Evolutionary conservation across 805 yeast genomes (phyloP), one percentile per base, ranked within the genome.

Genomic region (Yarrowia osloensis): DNA sequence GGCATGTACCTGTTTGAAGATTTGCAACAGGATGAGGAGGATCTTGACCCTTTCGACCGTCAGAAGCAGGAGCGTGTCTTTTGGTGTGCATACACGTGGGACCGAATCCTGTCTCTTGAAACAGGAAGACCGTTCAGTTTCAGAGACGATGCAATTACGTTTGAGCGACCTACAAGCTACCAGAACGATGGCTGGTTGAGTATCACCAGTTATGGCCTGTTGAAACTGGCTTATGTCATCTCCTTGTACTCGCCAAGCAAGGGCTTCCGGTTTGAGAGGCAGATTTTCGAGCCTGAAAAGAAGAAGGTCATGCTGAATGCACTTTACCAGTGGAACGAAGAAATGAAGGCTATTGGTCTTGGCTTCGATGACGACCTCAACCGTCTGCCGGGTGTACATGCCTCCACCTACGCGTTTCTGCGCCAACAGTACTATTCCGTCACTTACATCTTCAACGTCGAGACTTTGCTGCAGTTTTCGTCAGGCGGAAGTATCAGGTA

Each of bases 11-110:
- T 82, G 39, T 77, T 79, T 67, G 68, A 77, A 54, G 76, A 77
- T 47, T 21, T 42, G 22, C 49, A 68, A 54, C 67, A 50, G 52
- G 57, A 50, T 15, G 62, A 44, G 42, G 42, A 24, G 40, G 67
- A 59, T 31, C 57, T 50, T 66, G 50, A 19, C 44, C 70, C 59
- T 13, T 54, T 50, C 66, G 55, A 19, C 46, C 69, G 49, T 9
- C 67, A 79, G 13, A 85, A 86, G 71, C 81, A 84, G 0, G 77
- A 77, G 70, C 77, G 88, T 59, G 80, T 86, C 0, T 86, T 84
- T 72, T 86, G 87, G 86, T 69, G 81, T 22, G 83, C 82, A 6
- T 86, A 81, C 70, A 79, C 84, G 0, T 77, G 84, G 76, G 90
- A 86, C 70, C 78, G 86, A 68, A 68, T 85, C 17, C 73, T 84